Conservation (phyloP, 2,329 filamentous ascomycete genomes). For the Alternaria longipes region DNA sequence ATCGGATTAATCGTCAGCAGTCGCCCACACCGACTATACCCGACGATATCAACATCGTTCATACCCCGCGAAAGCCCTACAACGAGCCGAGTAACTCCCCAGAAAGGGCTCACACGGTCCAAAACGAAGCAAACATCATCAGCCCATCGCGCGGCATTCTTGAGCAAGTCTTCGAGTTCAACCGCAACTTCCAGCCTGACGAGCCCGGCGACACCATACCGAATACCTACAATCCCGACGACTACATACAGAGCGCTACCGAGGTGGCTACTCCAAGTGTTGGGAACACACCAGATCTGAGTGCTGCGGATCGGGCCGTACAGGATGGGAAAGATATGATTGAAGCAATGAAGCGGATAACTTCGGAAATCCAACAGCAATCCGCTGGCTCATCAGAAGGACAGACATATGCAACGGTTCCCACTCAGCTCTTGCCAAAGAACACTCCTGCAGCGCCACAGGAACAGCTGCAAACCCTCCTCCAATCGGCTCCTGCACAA, state of each 20-base stretch:
- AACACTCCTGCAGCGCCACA: conserved; percentile 38
- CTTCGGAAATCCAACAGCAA: conserved; percentile 36
- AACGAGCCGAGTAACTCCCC: conserved; percentile 29
- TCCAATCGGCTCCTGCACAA: conserved; percentile 45
- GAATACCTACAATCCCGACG: conserved; percentile 51
- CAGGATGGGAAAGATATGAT: conserved; percentile 48
- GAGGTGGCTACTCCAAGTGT: conserved; percentile 59
- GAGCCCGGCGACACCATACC: conserved; percentile 48
- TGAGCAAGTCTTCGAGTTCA: conserved; percentile 41
- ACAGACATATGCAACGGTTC: conserved; percentile 29
- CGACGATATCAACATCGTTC: conserved; percentile 32
- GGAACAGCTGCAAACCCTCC: conserved; percentile 43
- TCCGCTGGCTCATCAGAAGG: conserved; percentile 22
- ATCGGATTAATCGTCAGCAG: conserved; percentile 36
- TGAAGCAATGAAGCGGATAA: conserved; percentile 39
- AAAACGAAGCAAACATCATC: conserved; percentile 18
- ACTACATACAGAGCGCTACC: conserved; percentile 56
- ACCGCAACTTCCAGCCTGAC: conserved; percentile 44
- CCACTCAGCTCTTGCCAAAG: conserved; percentile 34
- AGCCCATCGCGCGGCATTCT: conserved; percentile 33
- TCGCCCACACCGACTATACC: conserved; percentile 45
- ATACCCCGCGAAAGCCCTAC: conserved; percentile 21
- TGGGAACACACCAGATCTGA: conserved; percentile 53
- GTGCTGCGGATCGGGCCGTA: conserved; percentile 45
- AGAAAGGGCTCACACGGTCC: conserved; percentile 32